phyloP scores from a whole-genome alignment of 2,329 filamentous ascomycete species.

The Neonectria sp. region DNA sequence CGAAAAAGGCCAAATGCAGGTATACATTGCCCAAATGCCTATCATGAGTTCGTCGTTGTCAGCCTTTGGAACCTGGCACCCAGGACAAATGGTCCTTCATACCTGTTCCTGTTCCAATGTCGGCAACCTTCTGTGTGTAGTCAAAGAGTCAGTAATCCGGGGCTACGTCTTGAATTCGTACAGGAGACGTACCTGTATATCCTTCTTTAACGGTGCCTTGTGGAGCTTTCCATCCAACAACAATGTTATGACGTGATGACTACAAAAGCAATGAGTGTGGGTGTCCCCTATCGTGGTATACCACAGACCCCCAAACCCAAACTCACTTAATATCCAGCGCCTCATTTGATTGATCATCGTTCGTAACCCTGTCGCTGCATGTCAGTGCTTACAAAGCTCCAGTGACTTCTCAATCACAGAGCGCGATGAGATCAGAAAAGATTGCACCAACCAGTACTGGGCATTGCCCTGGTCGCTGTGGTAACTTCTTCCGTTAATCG shows the following conservation, averaged over 20 bases:
- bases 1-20: constrained; percentile 49
- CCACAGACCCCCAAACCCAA: background rate
- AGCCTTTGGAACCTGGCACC: background rate
- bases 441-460: background rate
- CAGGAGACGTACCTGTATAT: constrained; percentile 8
- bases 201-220: constrained; percentile 5
- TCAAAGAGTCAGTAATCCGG: background rate
- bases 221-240: background rate
- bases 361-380: constrained; percentile 7
- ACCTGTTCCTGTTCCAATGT: constrained; percentile 28
- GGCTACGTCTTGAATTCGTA: fast-evolving
- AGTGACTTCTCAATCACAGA: too few species aligned
- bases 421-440: background rate
- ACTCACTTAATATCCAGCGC: constrained; percentile 23
- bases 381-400: background rate
- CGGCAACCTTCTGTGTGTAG: constrained; percentile 1
- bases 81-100: background rate
- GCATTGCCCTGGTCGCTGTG: constrained; percentile 12
- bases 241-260: constrained; percentile 18
- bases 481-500: background rate
- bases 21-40: constrained; percentile 59
- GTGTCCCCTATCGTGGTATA: background rate
- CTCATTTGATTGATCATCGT: constrained; percentile 21
- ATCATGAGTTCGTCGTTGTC: background rate
- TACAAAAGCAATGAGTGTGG: background rate